Evolutionary conservation across 73 alveolate genomes (phyloP), one percentile per base, ranked within the genome.

Genomic region (Durusdinium trenchii): DNA sequence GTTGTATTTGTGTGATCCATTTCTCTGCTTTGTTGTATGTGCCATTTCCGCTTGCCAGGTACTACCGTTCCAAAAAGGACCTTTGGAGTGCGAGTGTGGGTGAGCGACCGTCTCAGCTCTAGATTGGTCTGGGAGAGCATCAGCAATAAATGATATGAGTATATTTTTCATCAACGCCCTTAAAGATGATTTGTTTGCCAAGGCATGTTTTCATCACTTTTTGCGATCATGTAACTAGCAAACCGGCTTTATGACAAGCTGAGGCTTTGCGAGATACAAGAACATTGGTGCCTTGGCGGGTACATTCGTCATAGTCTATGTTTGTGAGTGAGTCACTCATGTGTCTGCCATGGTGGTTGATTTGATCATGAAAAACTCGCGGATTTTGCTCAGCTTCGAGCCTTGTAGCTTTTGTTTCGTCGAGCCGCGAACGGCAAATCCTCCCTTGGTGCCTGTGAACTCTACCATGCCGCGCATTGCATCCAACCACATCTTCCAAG

Each of bases 81-180:
- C 18, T 84, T 51, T 50, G 76, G 2, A 35, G 36, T 30, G 94
- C 94, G 20, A 50, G n/a, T 14, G 94, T 50, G 32, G 94, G 94
- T 50, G 76, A 84, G 94, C 36, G 7, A 43, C 36, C 16, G 40
- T n/a, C n/a, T n/a, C n/a, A n/a, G n/a, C n/a, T n/a, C n/a, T n/a
- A n/a, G n/a, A n/a, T n/a, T n/a, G n/a, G n/a, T n/a, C n/a, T 50
- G 32, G 94, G 94, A 84, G 76, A 84, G 94, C 36, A 3, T 38
- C 36, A 38, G 40, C 54, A 73, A 46, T 6, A 71, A 36, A 36
- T 35, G 50, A 5, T 7, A 71, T 6, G 7, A 5, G 38, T 26
- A n/a, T 3, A 6, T 38, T 28, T n/a, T 26, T 5, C 46, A 6
- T 36, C 38, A 10, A 71, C 6, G 9, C 50, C 26, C 26, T 71